Conservation (phyloP, 768 basidiomycete species). For the Trametes sanguinea region DNA sequence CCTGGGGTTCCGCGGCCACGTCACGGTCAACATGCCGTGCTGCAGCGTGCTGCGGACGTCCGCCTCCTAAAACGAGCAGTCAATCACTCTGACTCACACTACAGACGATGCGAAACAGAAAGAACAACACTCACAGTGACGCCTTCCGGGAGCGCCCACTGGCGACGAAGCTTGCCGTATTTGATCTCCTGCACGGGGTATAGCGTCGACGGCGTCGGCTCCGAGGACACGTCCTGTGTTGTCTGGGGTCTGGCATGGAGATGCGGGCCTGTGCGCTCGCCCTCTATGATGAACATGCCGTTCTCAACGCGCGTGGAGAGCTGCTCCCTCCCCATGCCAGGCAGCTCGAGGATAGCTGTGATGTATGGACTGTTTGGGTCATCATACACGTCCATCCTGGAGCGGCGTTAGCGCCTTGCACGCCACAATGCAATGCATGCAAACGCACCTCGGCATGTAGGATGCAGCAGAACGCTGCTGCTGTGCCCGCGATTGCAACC, state of each 20-base stretch:
- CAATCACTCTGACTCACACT: neutral
- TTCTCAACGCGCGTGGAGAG: conserved; percentile 38
- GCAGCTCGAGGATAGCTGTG: conserved; percentile 42
- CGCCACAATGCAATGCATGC: neutral
- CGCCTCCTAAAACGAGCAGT: conserved; percentile 31
- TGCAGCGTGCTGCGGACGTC: conserved; percentile 42
- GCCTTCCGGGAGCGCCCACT: conserved; percentile 39
- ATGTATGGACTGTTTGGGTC: conserved; percentile 36
- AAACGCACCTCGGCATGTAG: conserved; percentile 18
- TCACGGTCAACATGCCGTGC: conserved; percentile 42
- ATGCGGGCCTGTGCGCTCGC: conserved; percentile 32
- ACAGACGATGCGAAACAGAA: conserved; percentile 8
- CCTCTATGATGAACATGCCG: conserved; percentile 37
- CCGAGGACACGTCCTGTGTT: neutral
- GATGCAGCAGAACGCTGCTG: conserved; percentile 7
- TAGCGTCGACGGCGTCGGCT: conserved; percentile 14
- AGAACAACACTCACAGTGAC: conserved; percentile 34
- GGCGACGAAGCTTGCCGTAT: conserved; percentile 42
- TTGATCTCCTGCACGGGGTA: conserved; percentile 42
- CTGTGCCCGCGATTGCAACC: conserved; percentile 2
- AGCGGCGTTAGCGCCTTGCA: neutral
- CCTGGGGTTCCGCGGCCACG: conserved; percentile 38
- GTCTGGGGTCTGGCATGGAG: conserved; percentile 14
- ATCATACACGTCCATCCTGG: conserved; percentile 44
- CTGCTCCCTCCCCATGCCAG: conserved; percentile 40